phyloP scores from a whole-genome alignment of 345 rosid species.

The Bruguiera gymnorhiza region DNA sequence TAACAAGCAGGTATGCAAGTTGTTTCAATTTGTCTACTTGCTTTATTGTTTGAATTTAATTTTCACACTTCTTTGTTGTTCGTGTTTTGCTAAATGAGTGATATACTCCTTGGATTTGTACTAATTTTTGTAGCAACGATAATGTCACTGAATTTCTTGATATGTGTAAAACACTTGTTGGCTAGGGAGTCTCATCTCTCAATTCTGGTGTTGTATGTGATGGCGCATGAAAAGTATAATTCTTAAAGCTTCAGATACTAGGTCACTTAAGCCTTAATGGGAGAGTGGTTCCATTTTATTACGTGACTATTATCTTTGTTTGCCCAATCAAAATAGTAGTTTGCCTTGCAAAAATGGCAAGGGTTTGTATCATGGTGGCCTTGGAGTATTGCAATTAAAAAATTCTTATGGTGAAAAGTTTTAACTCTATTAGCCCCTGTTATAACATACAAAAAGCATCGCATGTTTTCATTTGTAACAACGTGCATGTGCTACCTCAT shows the following conservation, averaged over 20 bases:
- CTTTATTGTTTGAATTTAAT: slow-evolving; percentile 1
- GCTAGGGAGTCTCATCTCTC: not conserved
- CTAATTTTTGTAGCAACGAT: not conserved
- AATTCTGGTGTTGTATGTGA: too few relatives aligned
- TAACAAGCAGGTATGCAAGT: slow-evolving; percentile 52
- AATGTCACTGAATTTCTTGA: not conserved
- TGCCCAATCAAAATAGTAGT: too few relatives aligned
- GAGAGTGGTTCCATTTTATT: not conserved
- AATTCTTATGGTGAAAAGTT: too few relatives aligned
- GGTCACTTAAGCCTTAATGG: not conserved
- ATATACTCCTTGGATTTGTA: not conserved
- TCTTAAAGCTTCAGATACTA: not conserved
- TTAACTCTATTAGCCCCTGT: not conserved
- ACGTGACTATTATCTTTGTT: not conserved
- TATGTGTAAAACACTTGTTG: not conserved
- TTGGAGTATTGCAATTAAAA: too few relatives aligned
- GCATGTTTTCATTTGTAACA: not conserved
- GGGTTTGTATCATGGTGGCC: too few relatives aligned
- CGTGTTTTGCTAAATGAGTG: not conserved
- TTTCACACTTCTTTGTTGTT: not conserved
- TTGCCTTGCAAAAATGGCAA: too few relatives aligned
- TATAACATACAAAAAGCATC: not conserved
- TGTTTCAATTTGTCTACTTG: slow-evolving; percentile 13
- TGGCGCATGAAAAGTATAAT: not conserved
- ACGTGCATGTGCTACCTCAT: not conserved